Base-by-base conservation (phyloP, 306 rosid species). In the Herpetospermum pedunculosum region DNA sequence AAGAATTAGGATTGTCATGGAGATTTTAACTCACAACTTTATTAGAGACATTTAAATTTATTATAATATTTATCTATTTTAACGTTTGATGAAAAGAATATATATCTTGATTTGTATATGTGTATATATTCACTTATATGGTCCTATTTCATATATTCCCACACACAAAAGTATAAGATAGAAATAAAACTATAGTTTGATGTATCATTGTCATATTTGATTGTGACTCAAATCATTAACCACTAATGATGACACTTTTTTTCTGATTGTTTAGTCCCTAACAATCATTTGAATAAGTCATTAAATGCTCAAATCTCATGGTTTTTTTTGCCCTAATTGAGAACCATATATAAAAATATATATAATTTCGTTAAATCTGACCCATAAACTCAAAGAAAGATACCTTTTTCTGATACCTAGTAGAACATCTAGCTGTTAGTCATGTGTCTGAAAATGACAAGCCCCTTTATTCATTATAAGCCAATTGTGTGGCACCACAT, bases 321-420 rank as follows among this genome's bases (percentile, higher is more conserved):
- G 23, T 23, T 67, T 64, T 67, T 64, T 34, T 19, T n/a, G 32
- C 32, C 18, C 34, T 65, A 65, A 64, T 65, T 65, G 10, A 40
- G 49, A 38, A 65, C 1, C 34, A n/a, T 21, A 37, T 40, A 16
- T 37, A 25, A 0, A 55, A 1, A 19, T 1, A 53, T 6, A 52
- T 19, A 7, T 14, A 59, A 59, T 30, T 30, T 2, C 32, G 18
- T 32, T 60, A 16, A 4, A 60, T 37, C n/a, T 64, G 71, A 64
- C 35, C 35, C 46, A 63, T 63, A 12, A 63, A 32, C 46, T 12
- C 72, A 65, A 65, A 65, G 32, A 2, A 65, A 65, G 32, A 40
- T 25, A 40, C 52, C 73, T 68, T 68, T 68, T 44, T 68, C 5
- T 68, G 72, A 68, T 68, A 68, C 54, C 73, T 68, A 26, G 54